phyloP scores from a whole-genome alignment of 208 protist species.

The Acanthamoeba culbertsoni region DNA sequence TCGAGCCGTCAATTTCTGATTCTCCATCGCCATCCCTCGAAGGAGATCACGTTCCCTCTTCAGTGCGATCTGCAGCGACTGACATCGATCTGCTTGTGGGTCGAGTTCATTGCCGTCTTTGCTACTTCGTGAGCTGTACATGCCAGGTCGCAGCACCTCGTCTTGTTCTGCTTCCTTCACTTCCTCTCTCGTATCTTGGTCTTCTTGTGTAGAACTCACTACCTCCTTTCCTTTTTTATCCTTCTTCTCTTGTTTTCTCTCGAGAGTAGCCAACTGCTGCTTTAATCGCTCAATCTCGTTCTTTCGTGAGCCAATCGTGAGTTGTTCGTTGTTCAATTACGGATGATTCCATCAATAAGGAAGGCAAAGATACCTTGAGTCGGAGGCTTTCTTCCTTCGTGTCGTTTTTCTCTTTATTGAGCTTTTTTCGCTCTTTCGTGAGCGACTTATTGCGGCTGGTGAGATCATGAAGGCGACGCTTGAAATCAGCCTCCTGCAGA shows the following conservation, averaged over 20 bases:
- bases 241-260: neutral
- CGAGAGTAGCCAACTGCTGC: too few species aligned
- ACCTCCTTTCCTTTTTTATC: neutral
- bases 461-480: neutral
- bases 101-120: neutral
- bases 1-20: neutral
- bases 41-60: constrained; percentile 12
- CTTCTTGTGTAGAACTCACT: neutral
- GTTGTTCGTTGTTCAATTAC: neutral
- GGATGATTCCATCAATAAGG: neutral
- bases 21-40: neutral
- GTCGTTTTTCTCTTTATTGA: neutral
- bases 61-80: neutral
- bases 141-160: neutral
- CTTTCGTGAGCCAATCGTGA: neutral
- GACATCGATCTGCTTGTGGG: neutral
- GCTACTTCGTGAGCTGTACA: neutral
- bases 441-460: neutral
- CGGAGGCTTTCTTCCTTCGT: neutral
- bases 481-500: neutral
- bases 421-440: neutral
- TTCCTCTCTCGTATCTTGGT: neutral
- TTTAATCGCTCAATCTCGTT: neutral
- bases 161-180: neutral
- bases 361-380: neutral